Evolutionary conservation across 805 yeast genomes (phyloP).

Genomic region (Candida pseudofarinosa): DNA sequence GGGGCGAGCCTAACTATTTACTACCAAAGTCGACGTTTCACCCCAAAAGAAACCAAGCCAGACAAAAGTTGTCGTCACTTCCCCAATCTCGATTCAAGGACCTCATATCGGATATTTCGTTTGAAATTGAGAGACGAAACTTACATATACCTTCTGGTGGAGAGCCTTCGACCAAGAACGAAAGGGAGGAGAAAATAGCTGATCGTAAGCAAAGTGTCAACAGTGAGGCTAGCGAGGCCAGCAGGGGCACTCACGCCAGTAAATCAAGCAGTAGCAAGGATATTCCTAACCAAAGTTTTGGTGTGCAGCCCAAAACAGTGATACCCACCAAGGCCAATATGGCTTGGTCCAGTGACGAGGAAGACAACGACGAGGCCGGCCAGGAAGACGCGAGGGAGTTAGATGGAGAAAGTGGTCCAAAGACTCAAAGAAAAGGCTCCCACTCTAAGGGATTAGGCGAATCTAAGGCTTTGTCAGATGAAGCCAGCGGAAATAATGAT

Average conservation of each 20-base stretch:
- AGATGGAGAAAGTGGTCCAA: background rate
- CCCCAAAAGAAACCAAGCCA: conserved; percentile 91
- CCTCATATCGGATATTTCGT: conserved; percentile 82
- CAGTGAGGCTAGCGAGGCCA: background rate
- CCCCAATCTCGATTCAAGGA: conserved; percentile 83
- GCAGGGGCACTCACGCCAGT: background rate
- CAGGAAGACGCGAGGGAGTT: conserved; percentile 8
- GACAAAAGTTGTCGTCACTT: conserved; percentile 82
- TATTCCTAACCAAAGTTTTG: conserved; percentile 22
- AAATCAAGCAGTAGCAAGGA: conserved; percentile 4
- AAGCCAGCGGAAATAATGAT: conserved; percentile 8
- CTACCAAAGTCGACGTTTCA: conserved; percentile 74
- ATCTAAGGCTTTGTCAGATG: background rate
- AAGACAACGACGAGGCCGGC: conserved; percentile 63
- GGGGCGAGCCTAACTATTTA: conserved; percentile 58
- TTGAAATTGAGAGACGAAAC: conserved; percentile 76
- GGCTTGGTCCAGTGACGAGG: conserved; percentile 88
- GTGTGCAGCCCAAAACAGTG: conserved; percentile 61
- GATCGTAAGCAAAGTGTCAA: conserved; percentile 1
- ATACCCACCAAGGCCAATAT: conserved; percentile 82
- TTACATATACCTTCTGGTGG: conserved; percentile 33
- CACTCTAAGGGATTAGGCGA: background rate
- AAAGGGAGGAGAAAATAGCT: background rate
- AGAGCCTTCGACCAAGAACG: background rate
- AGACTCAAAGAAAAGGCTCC: background rate